phyloP scores from a whole-genome alignment of 2,329 filamentous ascomycete species.

The Trichoderma breve region DNA sequence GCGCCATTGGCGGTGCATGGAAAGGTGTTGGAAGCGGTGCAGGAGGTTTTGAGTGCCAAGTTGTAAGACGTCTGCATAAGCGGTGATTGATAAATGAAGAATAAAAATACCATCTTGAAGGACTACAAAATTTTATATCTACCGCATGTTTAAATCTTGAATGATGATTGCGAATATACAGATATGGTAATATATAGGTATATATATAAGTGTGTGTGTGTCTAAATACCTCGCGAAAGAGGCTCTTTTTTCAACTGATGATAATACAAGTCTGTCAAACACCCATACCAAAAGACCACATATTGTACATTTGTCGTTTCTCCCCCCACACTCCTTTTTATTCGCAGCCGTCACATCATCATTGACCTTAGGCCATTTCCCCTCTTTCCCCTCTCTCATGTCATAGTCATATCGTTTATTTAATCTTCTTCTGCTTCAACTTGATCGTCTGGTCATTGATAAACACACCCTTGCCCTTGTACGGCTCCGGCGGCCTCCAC shows the following conservation, averaged over 20 bases:
- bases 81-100: not conserved
- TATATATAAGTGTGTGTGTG: slow-evolving; percentile 27
- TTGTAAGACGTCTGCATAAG: slow-evolving; percentile 22
- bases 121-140: not conserved
- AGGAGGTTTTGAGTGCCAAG: slow-evolving; percentile 63
- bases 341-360: not conserved
- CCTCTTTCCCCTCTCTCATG: not conserved
- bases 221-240: slow-evolving; percentile 23
- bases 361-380: not conserved
- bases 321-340: not conserved
- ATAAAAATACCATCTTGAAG: not conserved
- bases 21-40: slow-evolving; percentile 76
- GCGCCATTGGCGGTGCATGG: slow-evolving; percentile 74
- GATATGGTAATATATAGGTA: not conserved
- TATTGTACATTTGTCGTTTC: slow-evolving; percentile 9
- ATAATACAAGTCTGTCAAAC: slow-evolving; percentile 33
- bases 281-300: slow-evolving; percentile 21
- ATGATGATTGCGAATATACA: not conserved
- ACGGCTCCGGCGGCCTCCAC: slow-evolving; percentile 93
- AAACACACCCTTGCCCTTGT: slow-evolving; percentile 99
- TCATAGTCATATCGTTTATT: slow-evolving; percentile 51
- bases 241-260: slow-evolving; percentile 7
- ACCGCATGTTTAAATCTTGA: not conserved
- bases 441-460: slow-evolving; percentile 97
- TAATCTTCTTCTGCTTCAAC: slow-evolving; percentile 97